Base-by-base conservation (phyloP, 306 rosid species). In the Prunus davidiana region DNA sequence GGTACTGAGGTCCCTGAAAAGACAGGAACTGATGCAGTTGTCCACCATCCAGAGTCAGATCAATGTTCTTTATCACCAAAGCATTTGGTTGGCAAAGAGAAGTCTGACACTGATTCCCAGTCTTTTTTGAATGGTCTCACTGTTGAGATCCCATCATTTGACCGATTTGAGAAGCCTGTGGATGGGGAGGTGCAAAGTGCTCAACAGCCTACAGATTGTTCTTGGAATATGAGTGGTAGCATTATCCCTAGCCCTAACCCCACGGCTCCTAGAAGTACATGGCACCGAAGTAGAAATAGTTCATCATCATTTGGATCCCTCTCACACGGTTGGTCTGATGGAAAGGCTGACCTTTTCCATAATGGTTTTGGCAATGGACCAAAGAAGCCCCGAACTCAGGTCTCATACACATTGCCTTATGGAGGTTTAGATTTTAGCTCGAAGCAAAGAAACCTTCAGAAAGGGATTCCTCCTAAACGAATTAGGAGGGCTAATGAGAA, bases 301-400 rank as follows among this genome's bases (percentile, higher is more conserved):
- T 72, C 86, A 56, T 83, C 86, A 67, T 78, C 91, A 25, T 77
- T 84, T 66, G 96, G 97, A 78, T 74, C 75, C 71, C 83, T 64
- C 51, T 82, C 98, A 43, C 87, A 82, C 83, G 88, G 84, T 67
- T 89, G 93, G 93, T 83, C 93, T n/a, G 97, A 88, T 75, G 88
- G 88, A 41, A 92, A 84, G 85, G 80, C 76, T 32, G 91, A 89
- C 73, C 70, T 86, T 80, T 77, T 89, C 74, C 85, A 82, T 69
- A 88, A 85, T 69, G 89, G 90, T 82, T 89, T 92, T 78, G 86
- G 92, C 69, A 88, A 81, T 80, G 96, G 98, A 69, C 97, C 94
- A 8, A 96, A 84, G 88, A 92, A 85, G 83, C 97, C 98, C 49
- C 92, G 99, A 63, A 96, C 98, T 51, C 99, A 89, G 82, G 96